phyloP scores from a whole-genome alignment of 371 early-diverging fungal genomes.

The Lichtheimia hyalospora region DNA sequence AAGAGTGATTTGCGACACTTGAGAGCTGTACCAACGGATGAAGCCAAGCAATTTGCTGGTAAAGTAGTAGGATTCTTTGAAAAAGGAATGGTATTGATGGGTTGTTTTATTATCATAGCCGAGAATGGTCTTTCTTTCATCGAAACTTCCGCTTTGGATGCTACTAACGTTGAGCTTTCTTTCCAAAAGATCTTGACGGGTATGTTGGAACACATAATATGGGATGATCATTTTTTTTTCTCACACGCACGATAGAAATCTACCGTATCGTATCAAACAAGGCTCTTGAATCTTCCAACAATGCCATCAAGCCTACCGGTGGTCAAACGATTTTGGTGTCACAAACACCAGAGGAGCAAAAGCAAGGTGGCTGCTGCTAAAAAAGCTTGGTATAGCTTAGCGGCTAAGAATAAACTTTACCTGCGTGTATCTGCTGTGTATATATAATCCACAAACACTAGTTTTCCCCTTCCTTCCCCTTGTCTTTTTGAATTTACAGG shows the following conservation, averaged over 20 bases:
- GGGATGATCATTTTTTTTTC: neutral
- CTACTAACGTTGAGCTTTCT: conserved; percentile 92
- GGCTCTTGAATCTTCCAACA: conserved; percentile 76
- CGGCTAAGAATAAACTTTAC: neutral
- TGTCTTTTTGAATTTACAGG: too few species aligned
- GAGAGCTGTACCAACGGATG: conserved; percentile 95
- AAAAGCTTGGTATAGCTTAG: neutral
- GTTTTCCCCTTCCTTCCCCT: too few species aligned
- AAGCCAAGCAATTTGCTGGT: conserved; percentile 96
- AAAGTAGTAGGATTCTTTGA: conserved; percentile 25
- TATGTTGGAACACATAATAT: conserved; percentile 25
- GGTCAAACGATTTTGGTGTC: conserved; percentile 78
- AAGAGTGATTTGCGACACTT: conserved; percentile 98
- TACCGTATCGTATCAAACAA: conserved; percentile 93
- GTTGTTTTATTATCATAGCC: conserved; percentile 40
- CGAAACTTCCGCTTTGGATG: conserved; percentile 95
- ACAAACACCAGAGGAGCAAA: conserved; percentile 67
- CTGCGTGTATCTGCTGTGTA: neutral
- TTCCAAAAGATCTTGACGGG: conserved; percentile 93
- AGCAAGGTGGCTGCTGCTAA: conserved; percentile 72
- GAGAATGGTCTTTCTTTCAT: conserved; percentile 91
- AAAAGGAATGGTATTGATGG: neutral
- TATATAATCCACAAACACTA: too few species aligned
- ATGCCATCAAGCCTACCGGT: conserved; percentile 72
- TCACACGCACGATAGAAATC: conserved; percentile 63